Evolutionary conservation across 2,329 filamentous ascomycete genomes (phyloP), one percentile per base, ranked within the genome.

Genomic region (Acrocalymma vagum): DNA sequence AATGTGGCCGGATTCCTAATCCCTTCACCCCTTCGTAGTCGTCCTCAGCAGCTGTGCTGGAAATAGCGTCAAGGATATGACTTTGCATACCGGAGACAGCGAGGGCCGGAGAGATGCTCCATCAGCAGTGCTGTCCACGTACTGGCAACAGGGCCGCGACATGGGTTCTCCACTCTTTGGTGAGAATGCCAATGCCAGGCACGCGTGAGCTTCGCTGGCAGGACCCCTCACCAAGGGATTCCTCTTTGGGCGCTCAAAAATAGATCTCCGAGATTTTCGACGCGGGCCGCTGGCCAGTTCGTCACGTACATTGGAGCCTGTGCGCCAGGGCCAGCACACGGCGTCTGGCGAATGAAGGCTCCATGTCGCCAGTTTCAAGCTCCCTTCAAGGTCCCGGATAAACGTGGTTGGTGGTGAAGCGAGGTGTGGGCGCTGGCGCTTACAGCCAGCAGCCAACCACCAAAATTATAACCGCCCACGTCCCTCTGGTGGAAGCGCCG

Each of bases 401-500:
- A 35, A 45, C 42, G 49, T 54, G 53, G 54, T 55, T 55, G 45
- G 49, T 41, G 28, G 42, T 57, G 53, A 56, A 62, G 59, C 60
- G 55, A 60, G 55, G 45, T 42, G 55, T 29, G 45, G 55, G 48
- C 47, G 45, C 58, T 60, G 63, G 66, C 66, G 66, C 66, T 66
- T 70, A 68, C 51, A 53, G 56, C 42, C 38, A 45, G 45, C 51
- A 51, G 42, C 63, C 65, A 68, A 65, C 62, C 62, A 67, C 61
- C 58, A 53, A 57, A 54, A 55, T 60, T 51, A 58, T 67, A 67
- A 60, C 65, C 65, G 65, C 65, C 56, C 46, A 33, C 45, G 46
- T 53, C 47, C 47, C 55, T 55, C 45, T 55, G 45, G 43, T 49
- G 42, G 51, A 64, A 63, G 60, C 65, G 65, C 65, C 60, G 51